Evolutionary conservation across 768 basidiomycete genomes (phyloP).

Genomic region (Pleurotus salmoneostramineus): DNA sequence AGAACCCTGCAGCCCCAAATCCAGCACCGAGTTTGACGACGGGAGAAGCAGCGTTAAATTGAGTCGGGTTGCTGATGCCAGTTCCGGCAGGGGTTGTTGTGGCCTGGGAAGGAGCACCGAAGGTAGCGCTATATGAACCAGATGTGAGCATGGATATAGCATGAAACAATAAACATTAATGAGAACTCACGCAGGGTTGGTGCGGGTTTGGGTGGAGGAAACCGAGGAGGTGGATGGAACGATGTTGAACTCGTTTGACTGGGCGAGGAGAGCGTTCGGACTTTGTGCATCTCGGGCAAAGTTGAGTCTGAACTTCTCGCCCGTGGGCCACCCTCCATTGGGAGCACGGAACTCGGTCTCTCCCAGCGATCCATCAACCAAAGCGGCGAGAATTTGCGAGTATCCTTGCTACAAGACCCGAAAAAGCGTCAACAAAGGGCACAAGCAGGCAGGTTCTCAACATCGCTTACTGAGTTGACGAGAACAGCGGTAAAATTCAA

Average conservation of each 20-base stretch:
- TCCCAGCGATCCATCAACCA: constrained; percentile 46
- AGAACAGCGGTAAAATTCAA: constrained; percentile 67
- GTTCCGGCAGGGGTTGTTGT: neutral
- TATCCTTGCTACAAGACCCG: constrained; percentile 20
- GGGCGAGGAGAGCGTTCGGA: constrained; percentile 58
- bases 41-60: neutral
- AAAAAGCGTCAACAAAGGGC: constrained; percentile 6
- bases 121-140: neutral
- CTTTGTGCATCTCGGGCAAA: constrained; percentile 48
- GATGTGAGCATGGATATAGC: neutral
- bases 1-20: neutral
- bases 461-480: constrained; percentile 49
- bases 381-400: constrained; percentile 48
- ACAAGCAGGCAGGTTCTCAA: neutral
- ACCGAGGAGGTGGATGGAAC: constrained; percentile 17
- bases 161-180: neutral
- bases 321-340: constrained; percentile 62
- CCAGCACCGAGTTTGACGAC: neutral
- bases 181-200: constrained; percentile 14
- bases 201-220: constrained; percentile 8
- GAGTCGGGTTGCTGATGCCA: neutral
- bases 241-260: constrained; percentile 61
- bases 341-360: constrained; percentile 45
- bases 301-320: constrained; percentile 67
- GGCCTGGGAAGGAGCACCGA: neutral